phyloP scores from a whole-genome alignment of 768 basidiomycete genomes.

The Podaxis carcinomalis region DNA sequence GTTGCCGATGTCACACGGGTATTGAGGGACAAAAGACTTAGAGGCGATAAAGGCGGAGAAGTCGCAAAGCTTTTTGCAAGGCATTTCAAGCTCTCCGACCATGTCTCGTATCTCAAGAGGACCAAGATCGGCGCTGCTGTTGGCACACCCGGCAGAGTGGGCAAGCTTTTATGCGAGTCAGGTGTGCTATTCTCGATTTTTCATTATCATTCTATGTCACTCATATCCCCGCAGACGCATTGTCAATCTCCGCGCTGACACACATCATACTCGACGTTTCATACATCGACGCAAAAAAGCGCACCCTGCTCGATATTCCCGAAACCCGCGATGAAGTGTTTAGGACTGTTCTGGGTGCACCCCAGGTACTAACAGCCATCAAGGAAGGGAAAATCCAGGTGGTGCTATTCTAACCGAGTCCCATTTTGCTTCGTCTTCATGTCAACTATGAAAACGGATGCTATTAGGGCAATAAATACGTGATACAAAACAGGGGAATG shows the following conservation, averaged over 20 bases:
- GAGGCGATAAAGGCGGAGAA: slow-evolving; percentile 83
- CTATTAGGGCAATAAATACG: slow-evolving; percentile 14
- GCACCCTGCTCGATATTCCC: slow-evolving; percentile 73
- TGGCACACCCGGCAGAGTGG: slow-evolving; percentile 89
- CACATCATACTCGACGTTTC: slow-evolving; percentile 82
- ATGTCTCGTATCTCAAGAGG: slow-evolving; percentile 74
- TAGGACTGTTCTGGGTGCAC: slow-evolving; percentile 62
- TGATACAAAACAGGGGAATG: slow-evolving; percentile 18
- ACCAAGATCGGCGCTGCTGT: slow-evolving; percentile 89
- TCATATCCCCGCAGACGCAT: slow-evolving; percentile 46
- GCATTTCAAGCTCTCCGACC: slow-evolving; percentile 88
- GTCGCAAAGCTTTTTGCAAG: slow-evolving; percentile 95
- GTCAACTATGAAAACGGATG: slow-evolving; percentile 1
- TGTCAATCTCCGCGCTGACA: slow-evolving; percentile 69
- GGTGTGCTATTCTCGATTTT: slow-evolving; percentile 33
- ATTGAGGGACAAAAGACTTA: slow-evolving; percentile 62
- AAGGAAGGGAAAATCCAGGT: slow-evolving; percentile 71
- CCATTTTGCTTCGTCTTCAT: slow-evolving; percentile 2
- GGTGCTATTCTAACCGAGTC: slow-evolving; percentile 60
- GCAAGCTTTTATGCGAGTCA: slow-evolving; percentile 75
- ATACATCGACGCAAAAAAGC: slow-evolving; percentile 71
- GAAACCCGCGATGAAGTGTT: slow-evolving; percentile 83
- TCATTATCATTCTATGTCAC: neutral
- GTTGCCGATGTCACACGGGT: slow-evolving; percentile 84
- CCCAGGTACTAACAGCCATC: slow-evolving; percentile 57